Conservation (phyloP, 2,329 filamentous ascomycete genomes). For the Botrytis cinerea region DNA sequence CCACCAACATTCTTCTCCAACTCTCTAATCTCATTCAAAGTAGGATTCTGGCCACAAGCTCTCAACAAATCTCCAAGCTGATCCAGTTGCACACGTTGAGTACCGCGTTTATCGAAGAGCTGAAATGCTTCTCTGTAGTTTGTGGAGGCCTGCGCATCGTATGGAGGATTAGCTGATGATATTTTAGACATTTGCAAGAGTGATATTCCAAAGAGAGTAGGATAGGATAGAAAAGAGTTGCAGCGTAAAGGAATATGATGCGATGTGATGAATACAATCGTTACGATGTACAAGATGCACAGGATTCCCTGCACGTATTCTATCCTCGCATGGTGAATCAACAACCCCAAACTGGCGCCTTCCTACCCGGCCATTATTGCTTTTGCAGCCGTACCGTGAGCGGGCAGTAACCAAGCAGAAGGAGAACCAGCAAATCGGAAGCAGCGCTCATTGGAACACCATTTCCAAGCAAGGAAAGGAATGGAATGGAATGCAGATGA, state of each 20-base stretch:
- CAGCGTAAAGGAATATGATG: not conserved
- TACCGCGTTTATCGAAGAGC: constrained; percentile 99
- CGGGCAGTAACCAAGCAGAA: not conserved
- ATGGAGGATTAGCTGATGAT: constrained; percentile 34
- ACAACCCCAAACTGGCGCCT: not conserved
- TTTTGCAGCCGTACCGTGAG: not conserved
- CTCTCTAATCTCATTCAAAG: constrained; percentile 86
- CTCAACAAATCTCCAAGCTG: constrained; percentile 90
- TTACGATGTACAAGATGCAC: not conserved
- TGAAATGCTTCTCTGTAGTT: constrained; percentile 99
- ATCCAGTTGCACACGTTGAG: constrained; percentile 83
- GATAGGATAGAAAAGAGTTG: not conserved
- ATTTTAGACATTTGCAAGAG: constrained; percentile 25
- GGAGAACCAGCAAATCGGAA: constrained; percentile 3
- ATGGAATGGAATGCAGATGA: not conserved
- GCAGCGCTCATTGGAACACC: not conserved
- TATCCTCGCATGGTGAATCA: not conserved
- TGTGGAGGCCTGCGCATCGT: constrained; percentile 66
- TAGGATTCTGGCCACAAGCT: constrained; percentile 97
- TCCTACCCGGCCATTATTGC: not conserved
- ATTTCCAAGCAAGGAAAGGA: constrained; percentile 11
- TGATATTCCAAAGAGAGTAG: not conserved
- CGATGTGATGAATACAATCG: not conserved
- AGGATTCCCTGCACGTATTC: not conserved
- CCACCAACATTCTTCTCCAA: constrained; percentile 85